Evolutionary conservation across 176 grass and related monocot genomes (phyloP).

Genomic region (Cenchrus americanus): DNA sequence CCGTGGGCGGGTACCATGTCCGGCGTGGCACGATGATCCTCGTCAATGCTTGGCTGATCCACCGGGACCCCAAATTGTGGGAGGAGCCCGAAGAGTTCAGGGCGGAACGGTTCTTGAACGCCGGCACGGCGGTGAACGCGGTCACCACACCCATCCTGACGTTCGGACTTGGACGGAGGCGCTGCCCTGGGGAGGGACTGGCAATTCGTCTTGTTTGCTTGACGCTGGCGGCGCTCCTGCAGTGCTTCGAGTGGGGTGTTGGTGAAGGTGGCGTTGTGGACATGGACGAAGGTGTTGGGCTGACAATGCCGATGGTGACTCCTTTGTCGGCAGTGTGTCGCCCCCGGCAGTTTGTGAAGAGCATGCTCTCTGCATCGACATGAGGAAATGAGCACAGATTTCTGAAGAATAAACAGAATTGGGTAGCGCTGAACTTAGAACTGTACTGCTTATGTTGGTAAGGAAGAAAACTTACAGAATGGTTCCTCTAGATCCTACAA

Average conservation of each 20-base stretch:
- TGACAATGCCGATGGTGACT: slow-evolving; percentile 32
- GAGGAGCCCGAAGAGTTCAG: slow-evolving; percentile 50
- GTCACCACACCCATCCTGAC: background rate
- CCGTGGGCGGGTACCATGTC: slow-evolving; percentile 47
- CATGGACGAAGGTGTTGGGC: slow-evolving; percentile 48
- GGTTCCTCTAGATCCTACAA: background rate
- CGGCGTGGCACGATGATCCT: slow-evolving; percentile 54
- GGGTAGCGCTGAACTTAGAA: background rate
- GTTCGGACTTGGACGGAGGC: background rate
- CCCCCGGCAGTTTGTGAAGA: slow-evolving; percentile 21
- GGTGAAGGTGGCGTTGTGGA: slow-evolving; percentile 26
- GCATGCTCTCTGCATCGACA: background rate
- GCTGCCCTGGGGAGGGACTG: background rate
- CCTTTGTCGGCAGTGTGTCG: background rate
- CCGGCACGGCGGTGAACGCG: background rate
- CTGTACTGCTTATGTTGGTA: background rate
- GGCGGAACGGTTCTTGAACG: background rate
- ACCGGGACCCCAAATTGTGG: background rate
- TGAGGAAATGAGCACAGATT: background rate
- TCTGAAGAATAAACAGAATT: slow-evolving; percentile 8
- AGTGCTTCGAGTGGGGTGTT: slow-evolving; percentile 8
- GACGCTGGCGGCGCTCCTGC: background rate
- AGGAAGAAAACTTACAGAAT: too few species aligned
- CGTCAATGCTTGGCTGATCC: slow-evolving; percentile 38
- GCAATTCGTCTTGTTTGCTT: background rate